These are phyloP conservation scores for Aspergillus sclerotiicarbonarius DNA, from an alignment of 495 filamentous ascomycete genomes.

Conservation along the genomic window DNA sequence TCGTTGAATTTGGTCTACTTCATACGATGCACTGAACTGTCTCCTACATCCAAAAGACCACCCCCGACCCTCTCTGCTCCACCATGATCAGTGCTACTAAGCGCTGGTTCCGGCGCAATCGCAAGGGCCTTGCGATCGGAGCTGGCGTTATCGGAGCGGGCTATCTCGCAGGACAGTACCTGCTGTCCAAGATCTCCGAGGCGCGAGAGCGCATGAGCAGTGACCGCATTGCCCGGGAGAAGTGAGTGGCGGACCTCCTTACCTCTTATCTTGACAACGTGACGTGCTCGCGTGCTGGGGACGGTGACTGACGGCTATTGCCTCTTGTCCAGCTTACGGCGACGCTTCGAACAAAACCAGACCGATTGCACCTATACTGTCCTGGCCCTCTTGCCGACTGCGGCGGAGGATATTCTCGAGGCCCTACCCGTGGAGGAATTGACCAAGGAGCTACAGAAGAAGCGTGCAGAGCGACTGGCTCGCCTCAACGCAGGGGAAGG, in stretches of 20 bases:
- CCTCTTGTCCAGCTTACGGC: constrained; percentile 64
- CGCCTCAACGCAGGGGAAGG: constrained; percentile 50
- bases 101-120: constrained; percentile 89
- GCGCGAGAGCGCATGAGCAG: constrained; percentile 92
- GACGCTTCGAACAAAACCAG: constrained; percentile 97
- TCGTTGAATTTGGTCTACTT: background rate
- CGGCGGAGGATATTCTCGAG: constrained; percentile 82
- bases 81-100: constrained; percentile 80
- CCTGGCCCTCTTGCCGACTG: constrained; percentile 87
- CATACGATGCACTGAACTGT: constrained; percentile 19
- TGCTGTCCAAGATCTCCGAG: constrained; percentile 83
- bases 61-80: constrained; percentile 14
- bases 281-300: constrained; percentile 8
- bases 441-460: constrained; percentile 87
- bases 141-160: constrained; percentile 83
- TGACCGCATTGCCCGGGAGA: constrained; percentile 92
- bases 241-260: constrained; percentile 56
- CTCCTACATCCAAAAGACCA: constrained; percentile 11
- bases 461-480: constrained; percentile 76
- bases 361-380: constrained; percentile 99
- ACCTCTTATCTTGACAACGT: background rate
- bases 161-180: constrained; percentile 91
- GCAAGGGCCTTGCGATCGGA: constrained; percentile 82
- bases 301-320: constrained; percentile 12
- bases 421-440: constrained; percentile 86